Evolutionary conservation across 352 stramenopile genomes (phyloP), one percentile per base, ranked within the genome.

Genomic region (Phytophthora cactorum): DNA sequence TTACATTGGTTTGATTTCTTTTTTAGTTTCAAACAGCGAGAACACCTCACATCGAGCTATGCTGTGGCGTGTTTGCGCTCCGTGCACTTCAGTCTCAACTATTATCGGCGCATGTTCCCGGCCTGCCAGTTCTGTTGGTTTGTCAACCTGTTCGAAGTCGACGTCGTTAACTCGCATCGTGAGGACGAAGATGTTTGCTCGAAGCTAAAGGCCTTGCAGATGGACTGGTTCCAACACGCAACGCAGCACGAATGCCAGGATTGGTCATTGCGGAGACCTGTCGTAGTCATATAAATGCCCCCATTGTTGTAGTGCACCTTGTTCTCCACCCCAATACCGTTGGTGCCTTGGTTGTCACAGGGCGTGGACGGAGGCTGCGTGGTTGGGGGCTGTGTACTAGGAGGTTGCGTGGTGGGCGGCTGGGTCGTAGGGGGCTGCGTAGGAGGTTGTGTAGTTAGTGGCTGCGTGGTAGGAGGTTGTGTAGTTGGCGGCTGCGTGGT

Each of bases 251-350:
- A 29, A 29, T 52, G 55, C 55, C 43, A 54, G 4, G 43, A 38
- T 17, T 54, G 55, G 0, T 7, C 8, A n/a, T 39, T 44, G 8
- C 17, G 5, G 3, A 0, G 31, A 9, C 44, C 25, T 53, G 15
- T 2, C 25, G 43, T 54, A 12, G 8, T 5, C 2, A 9, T 32
- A n/a, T 54, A 54, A 28, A 62, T 47, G 2, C 4, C 55, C 0
- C 1, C 4, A 14, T 62, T 62, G 31, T 34, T 27, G 44, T 62
- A 62, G 55, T 25, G 55, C 7, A 62, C 55, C 17, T 46, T 46
- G 12, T 52, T 53, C 14, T 62, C 55, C 29, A 62, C 44, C 10
- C 25, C 11, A n/a, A 62, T 34, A n/a, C 55, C 55, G 4, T 62
- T 62, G 1, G 4, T 38, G 6, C 55, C 55, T 62, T 62, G 43